A percentile compares a stretch with the other conserved stretches of the same genome.
Conservation (phyloP, 495 filamentous ascomycete genomes). For the Xylaria intraflava region DNA sequence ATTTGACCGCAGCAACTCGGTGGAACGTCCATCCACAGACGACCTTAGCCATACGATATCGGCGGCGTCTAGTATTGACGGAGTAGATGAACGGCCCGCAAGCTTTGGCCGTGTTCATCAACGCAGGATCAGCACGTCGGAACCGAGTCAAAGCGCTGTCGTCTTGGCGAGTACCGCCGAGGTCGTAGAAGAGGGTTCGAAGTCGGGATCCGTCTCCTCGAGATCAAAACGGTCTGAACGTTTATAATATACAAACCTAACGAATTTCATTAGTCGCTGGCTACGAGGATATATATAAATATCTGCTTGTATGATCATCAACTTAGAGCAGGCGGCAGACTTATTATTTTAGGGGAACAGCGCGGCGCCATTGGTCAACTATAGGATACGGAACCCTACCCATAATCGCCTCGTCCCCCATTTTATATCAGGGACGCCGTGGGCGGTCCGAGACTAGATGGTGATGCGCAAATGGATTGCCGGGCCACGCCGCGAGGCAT, state of each 20-base stretch:
- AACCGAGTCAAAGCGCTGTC: constrained; percentile 37
- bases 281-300: constrained; percentile 23
- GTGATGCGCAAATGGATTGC: neutral
- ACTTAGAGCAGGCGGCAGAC: constrained; percentile 8
- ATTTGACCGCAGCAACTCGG: constrained; percentile 52
- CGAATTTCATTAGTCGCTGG: constrained; percentile 23
- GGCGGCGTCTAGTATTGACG: constrained; percentile 5
- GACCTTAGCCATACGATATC: constrained; percentile 33
- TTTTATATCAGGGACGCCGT: no score
- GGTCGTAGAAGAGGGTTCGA: constrained; percentile 35
- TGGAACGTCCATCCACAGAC: constrained; percentile 44
- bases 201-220: constrained; percentile 17
- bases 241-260: constrained; percentile 18
- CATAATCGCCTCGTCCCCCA: neutral
- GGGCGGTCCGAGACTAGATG: neutral
- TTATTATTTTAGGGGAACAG: constrained; percentile 10
- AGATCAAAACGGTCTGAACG: constrained; percentile 7
- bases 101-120: constrained; percentile 71
- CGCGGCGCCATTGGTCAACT: constrained; percentile 9
- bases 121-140: constrained; percentile 53
- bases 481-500: neutral
- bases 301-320: constrained; percentile 11
- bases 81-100: constrained; percentile 50
- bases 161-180: constrained; percentile 45
- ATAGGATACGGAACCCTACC: constrained; percentile 2